Evolutionary conservation across 2,329 filamentous ascomycete genomes (phyloP).

Genomic region (Colletotrichum liriopes): DNA sequence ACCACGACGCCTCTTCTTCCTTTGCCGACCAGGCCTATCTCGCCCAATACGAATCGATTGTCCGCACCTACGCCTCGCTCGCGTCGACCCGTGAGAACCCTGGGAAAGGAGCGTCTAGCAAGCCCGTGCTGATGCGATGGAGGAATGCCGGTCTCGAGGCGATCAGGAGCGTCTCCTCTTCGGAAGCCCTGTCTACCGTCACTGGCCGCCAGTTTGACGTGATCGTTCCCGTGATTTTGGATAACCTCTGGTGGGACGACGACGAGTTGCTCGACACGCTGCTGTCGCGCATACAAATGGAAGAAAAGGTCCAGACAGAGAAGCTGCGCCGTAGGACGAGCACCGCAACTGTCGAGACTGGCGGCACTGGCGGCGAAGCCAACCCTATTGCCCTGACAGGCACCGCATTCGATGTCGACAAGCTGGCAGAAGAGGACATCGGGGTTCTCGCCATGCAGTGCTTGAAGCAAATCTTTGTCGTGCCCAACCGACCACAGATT

Average conservation of each 20-base stretch:
- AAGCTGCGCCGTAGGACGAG: constrained; percentile 81
- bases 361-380: constrained; percentile 74
- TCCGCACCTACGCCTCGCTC: constrained; percentile 84
- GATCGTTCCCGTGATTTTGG: constrained; percentile 87
- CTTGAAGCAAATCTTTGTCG: constrained; percentile 87
- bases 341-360: constrained; percentile 82
- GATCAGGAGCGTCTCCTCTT: constrained; percentile 84
- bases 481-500: constrained; percentile 86
- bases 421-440: constrained; percentile 89
- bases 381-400: constrained; percentile 83
- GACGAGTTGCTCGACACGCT: constrained; percentile 79
- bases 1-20: constrained; percentile 89
- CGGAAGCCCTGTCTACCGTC: constrained; percentile 83
- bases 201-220: constrained; percentile 83
- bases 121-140: constrained; percentile 85
- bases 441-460: constrained; percentile 88
- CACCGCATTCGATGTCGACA: constrained; percentile 89
- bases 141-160: constrained; percentile 82
- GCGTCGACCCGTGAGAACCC: constrained; percentile 75
- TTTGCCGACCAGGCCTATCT: constrained; percentile 90
- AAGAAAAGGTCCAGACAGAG: constrained; percentile 79
- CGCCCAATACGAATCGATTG: constrained; percentile 85
- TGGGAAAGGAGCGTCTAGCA: constrained; percentile 72
- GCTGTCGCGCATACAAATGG: constrained; percentile 75
- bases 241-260: constrained; percentile 86